A percentile compares a stretch with the other conserved stretches of the same genome.
phyloP scores from a whole-genome alignment of 1,139 yeast species.

The Pichia sp. region DNA sequence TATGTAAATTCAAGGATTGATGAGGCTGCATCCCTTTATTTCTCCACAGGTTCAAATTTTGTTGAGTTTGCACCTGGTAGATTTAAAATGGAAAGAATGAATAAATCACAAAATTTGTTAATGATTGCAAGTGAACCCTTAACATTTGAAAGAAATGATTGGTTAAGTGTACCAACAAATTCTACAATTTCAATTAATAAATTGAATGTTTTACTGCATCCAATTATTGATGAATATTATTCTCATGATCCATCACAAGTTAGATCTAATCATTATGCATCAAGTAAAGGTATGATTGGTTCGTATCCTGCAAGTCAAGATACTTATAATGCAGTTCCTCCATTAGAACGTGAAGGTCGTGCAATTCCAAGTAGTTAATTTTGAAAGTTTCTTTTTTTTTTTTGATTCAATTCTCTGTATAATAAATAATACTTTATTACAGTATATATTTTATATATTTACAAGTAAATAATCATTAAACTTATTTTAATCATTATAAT shows the following conservation, averaged over 20 bases:
- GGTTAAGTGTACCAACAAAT: slow-evolving; percentile 96
- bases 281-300: slow-evolving; percentile 87
- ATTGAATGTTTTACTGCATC: slow-evolving; percentile 85
- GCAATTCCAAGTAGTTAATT: slow-evolving; percentile 7
- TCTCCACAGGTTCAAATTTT: slow-evolving; percentile 87
- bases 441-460: neutral
- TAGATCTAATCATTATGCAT: slow-evolving; percentile 78
- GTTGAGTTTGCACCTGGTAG: slow-evolving; percentile 85
- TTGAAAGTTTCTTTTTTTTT: neutral
- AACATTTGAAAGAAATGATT: slow-evolving; percentile 92
- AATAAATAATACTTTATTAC: neutral
- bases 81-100: slow-evolving; percentile 88
- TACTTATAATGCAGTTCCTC: slow-evolving; percentile 61
- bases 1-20: slow-evolving; percentile 85
- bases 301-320: slow-evolving; percentile 49
- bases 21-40: slow-evolving; percentile 94
- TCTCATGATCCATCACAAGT: slow-evolving; percentile 60
- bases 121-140: slow-evolving; percentile 95
- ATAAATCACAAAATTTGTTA: slow-evolving; percentile 88
- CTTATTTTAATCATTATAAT: slow-evolving; percentile 62
- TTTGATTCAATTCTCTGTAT: neutral
- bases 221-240: slow-evolving; percentile 83
- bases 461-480: neutral
- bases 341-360: slow-evolving; percentile 82
- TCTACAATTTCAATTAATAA: slow-evolving; percentile 76